Base-by-base conservation (phyloP, 1,284 basidiomycete species). In the Tilletia caries region DNA sequence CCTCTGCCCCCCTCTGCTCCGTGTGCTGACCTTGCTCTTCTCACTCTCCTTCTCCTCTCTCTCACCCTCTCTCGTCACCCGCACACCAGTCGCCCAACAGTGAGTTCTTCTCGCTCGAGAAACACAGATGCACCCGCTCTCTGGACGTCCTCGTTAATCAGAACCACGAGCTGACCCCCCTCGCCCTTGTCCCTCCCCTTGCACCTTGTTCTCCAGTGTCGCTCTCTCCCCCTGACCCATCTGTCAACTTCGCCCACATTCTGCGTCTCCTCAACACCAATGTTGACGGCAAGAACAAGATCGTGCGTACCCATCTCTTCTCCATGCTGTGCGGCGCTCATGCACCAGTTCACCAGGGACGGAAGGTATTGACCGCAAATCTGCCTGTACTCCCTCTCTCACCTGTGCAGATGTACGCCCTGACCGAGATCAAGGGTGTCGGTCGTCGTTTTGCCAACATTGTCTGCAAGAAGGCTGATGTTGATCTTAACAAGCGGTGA, bases 391-490 rank as follows among this genome's bases (percentile, higher is more conserved):
- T 41, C 10, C 37, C 37, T 41, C 37, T 41, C 10, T 41, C 10
- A 6, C 37, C 8, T 41, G 8, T 37, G 13, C 18, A 62, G 58
- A 79, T 80, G 81, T 83, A 83, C 76, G 82, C 82, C 75, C 77
- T 83, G 34, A 83, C 82, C 64, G 78, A 98, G 88, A 98, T 98
- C 89, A 97, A 97, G 89, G 96, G 96, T 91, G 95, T 99, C 76
- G 96, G 96, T 84, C 91, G 96, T 76, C 92, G 96, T 73, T 98
- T 97, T 87, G 90, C 96, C 85, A 98, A 98, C 88, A 88, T 98
- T 83, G 95, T 98, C 81, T 98, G 95, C 91, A 98, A 98, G 88
- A 99, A 99, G 89, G 96, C 96, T 79, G 96, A 98, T 87, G 92
- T 99, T 71, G 95, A 98, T 85, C 89, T 99, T 77, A 92, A 89